Conservation (phyloP, 805 yeast genomes). For the Komagataella pastoris region DNA sequence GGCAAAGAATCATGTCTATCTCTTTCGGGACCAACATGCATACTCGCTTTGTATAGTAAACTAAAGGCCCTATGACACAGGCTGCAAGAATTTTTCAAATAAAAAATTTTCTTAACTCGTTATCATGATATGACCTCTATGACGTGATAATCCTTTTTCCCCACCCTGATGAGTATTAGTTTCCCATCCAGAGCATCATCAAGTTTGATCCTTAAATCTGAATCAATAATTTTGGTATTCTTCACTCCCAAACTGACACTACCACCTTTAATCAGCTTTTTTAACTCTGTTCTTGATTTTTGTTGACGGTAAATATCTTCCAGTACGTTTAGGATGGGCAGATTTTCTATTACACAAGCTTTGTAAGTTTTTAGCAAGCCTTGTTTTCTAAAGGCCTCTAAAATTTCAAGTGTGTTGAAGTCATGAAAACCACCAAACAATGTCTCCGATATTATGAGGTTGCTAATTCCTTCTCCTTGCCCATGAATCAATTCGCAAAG, state of each 20-base stretch:
- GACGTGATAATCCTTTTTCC: slow-evolving; percentile 56
- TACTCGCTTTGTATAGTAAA: too few species aligned
- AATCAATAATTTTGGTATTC: slow-evolving; percentile 33
- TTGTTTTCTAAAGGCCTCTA: slow-evolving; percentile 44
- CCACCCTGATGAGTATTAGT: slow-evolving; percentile 56
- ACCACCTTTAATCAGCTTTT: slow-evolving; percentile 49
- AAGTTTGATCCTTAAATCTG: slow-evolving; percentile 32
- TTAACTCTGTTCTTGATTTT: slow-evolving; percentile 20
- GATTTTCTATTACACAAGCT: slow-evolving; percentile 14
- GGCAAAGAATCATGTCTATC: too few species aligned
- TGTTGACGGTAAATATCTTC: slow-evolving; percentile 33
- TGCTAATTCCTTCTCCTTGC: slow-evolving; percentile 53
- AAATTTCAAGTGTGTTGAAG: slow-evolving; percentile 32
- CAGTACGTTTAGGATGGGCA: slow-evolving; percentile 38
- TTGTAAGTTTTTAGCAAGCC: slow-evolving; percentile 31
- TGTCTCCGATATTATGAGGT: slow-evolving; percentile 53
- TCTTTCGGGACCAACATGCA: too few species aligned
- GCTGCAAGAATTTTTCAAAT: neutral
- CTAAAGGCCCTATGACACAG: too few species aligned
- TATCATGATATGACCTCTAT: slow-evolving; percentile 22
- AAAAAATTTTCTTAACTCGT: neutral
- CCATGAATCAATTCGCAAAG: slow-evolving; percentile 87
- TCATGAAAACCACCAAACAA: slow-evolving; percentile 37
- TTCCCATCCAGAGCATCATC: slow-evolving; percentile 43
- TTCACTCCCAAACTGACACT: slow-evolving; percentile 61